Conservation (phyloP, 2,329 filamentous ascomycete genomes). For the Fusarium tuaranense region DNA sequence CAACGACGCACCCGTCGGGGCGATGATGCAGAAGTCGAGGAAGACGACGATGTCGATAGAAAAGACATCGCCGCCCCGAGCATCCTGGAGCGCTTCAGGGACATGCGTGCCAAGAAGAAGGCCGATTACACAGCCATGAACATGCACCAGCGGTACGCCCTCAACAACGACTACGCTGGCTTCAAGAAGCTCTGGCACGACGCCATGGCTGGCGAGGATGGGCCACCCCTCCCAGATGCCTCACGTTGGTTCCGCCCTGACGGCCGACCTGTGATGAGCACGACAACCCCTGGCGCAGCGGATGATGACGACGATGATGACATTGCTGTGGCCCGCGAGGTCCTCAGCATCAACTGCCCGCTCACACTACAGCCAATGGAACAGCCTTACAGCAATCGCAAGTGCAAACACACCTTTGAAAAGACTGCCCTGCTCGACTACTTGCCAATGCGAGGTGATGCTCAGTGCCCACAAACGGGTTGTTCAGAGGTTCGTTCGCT, state of each 20-base stretch:
- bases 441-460: slow-evolving; percentile 56
- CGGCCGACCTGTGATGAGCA: slow-evolving; percentile 56
- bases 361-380: slow-evolving; percentile 73
- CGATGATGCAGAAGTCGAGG: neutral
- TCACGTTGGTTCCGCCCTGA: slow-evolving; percentile 65
- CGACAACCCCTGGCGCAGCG: slow-evolving; percentile 43
- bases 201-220: slow-evolving; percentile 60
- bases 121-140: slow-evolving; percentile 57
- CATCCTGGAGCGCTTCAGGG: slow-evolving; percentile 49
- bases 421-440: slow-evolving; percentile 70
- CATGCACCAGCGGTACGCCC: slow-evolving; percentile 62
- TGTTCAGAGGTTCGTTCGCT: slow-evolving; percentile 65
- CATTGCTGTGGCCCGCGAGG: slow-evolving; percentile 72
- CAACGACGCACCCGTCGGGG: slow-evolving; percentile 6
- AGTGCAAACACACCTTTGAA: slow-evolving; percentile 81
- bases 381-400: slow-evolving; percentile 73
- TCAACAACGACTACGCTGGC: slow-evolving; percentile 69
- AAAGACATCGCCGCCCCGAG: slow-evolving; percentile 41
- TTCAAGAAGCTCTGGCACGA: slow-evolving; percentile 71
- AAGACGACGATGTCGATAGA: slow-evolving; percentile 43
- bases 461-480: slow-evolving; percentile 73
- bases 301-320: slow-evolving; percentile 74
- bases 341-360: slow-evolving; percentile 76
- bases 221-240: slow-evolving; percentile 64
- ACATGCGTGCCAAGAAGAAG: slow-evolving; percentile 52